Percentiles rank a stretch among this genome's conserved stretches.
These are phyloP conservation scores for Pseudoturritis turrita DNA, from an alignment of 345 rosid genomes.

Conservation along the genomic window DNA sequence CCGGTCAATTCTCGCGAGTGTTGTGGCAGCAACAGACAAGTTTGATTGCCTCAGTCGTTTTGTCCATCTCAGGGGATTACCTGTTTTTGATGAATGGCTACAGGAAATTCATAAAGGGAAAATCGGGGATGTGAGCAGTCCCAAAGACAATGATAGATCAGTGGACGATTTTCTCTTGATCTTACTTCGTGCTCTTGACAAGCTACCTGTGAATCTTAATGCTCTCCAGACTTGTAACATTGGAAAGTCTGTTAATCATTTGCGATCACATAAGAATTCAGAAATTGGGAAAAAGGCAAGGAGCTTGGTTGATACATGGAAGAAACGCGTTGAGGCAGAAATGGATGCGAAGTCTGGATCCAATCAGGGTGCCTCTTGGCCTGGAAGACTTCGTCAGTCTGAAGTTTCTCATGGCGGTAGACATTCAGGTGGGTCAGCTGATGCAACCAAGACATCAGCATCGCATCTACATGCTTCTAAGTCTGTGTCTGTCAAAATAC, in stretches of 20 bases:
- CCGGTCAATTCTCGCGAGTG: constrained; percentile 64
- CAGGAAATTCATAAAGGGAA: constrained; percentile 95
- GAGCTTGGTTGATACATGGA: constrained; percentile 95
- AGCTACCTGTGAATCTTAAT: constrained; percentile 84
- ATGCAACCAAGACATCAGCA: constrained; percentile 54
- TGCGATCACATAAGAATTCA: constrained; percentile 69
- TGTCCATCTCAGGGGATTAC: constrained; percentile 82
- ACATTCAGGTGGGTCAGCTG: constrained; percentile 51
- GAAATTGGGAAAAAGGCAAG: constrained; percentile 94
- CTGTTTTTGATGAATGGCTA: constrained; percentile 93
- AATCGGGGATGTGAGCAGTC: constrained; percentile 56
- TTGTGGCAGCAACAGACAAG: constrained; percentile 78
- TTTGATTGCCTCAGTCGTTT: constrained; percentile 74
- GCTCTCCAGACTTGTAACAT: constrained; percentile 90
- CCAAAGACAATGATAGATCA: constrained; percentile 36
- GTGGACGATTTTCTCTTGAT: constrained; percentile 73
- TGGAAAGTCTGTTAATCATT: constrained; percentile 89
- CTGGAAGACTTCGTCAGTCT: constrained; percentile 55
- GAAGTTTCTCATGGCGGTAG: constrained; percentile 67
- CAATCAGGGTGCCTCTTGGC: constrained; percentile 63
- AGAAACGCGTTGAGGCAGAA: constrained; percentile 95
- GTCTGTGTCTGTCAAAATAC: constrained; percentile 49
- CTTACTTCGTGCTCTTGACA: constrained; percentile 86
- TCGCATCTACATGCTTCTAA: constrained; percentile 59
- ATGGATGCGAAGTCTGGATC: constrained; percentile 82